Percentiles rank a stretch among this genome's conserved stretches.
Evolutionary conservation across 1,139 yeast species (phyloP).

Genomic region (Pichia sp.): DNA sequence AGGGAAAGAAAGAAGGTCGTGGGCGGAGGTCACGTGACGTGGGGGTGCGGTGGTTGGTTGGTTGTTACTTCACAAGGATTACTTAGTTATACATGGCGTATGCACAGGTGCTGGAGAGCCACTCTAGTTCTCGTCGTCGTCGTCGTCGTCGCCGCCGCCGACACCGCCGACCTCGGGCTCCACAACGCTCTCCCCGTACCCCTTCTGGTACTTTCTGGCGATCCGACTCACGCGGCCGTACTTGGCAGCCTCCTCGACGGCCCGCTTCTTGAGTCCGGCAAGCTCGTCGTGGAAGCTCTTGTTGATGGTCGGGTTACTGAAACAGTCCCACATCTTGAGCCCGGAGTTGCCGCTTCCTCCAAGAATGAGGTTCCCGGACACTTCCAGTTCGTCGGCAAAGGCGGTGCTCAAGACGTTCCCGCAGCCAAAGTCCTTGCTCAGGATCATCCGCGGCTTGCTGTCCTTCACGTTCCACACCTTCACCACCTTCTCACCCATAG

Average conservation of each 20-base stretch:
- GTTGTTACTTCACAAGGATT: neutral
- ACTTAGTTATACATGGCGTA: too few relatives aligned
- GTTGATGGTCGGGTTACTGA: constrained; percentile 77
- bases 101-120: too few relatives aligned
- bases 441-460: constrained; percentile 72
- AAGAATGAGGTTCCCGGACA: constrained; percentile 75
- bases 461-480: constrained; percentile 77
- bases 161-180: constrained; percentile 57
- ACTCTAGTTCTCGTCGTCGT: constrained; percentile 32
- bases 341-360: constrained; percentile 73
- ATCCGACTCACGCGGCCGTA: constrained; percentile 65
- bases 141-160: constrained; percentile 51
- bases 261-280: constrained; percentile 47
- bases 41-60: neutral
- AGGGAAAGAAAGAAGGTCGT: too few relatives aligned
- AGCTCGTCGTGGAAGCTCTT: constrained; percentile 59
- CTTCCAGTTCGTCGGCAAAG: constrained; percentile 85
- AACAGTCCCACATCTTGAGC: constrained; percentile 88
- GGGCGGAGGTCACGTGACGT: neutral
- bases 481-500: constrained; percentile 82
- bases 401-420: constrained; percentile 85
- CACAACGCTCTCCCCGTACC: constrained; percentile 50
- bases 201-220: constrained; percentile 61
- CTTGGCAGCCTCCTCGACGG: constrained; percentile 52
- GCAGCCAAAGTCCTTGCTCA: constrained; percentile 88